These are phyloP conservation scores for Macrolepiota albuminosa DNA, from an alignment of 768 basidiomycete genomes.

Conservation along the genomic window DNA sequence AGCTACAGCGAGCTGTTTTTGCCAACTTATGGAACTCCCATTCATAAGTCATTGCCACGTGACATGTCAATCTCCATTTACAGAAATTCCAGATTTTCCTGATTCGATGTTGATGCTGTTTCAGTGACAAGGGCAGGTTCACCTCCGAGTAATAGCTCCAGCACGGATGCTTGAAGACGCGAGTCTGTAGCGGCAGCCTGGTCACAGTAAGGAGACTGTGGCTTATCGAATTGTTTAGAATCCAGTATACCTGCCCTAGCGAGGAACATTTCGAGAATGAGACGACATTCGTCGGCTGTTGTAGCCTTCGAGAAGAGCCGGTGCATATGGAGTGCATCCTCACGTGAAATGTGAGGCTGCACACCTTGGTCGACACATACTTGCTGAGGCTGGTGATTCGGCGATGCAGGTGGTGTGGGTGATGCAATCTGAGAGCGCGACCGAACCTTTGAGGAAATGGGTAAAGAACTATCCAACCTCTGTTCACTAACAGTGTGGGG, in stretches of 20 bases:
- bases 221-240: conserved; percentile 24
- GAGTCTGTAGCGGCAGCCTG: conserved; percentile 20
- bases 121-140: conserved; percentile 6
- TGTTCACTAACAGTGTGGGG: conserved; percentile 1
- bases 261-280: conserved; percentile 81
- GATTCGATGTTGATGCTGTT: conserved; percentile 6
- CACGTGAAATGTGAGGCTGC: conserved; percentile 28
- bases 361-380: conserved; percentile 12
- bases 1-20: neutral
- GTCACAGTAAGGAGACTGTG: conserved; percentile 26
- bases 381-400: conserved; percentile 16
- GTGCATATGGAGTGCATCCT: conserved; percentile 62
- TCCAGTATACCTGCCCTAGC: conserved; percentile 48
- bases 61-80: neutral
- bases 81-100: conserved; percentile 6
- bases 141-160: conserved; percentile 41
- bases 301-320: conserved; percentile 63
- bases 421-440: neutral
- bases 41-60: neutral
- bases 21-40: neutral
- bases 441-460: conserved; percentile 4
- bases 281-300: conserved; percentile 76
- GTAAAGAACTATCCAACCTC: conserved; percentile 1
- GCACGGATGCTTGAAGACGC: conserved; percentile 43
- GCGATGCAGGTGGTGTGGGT: conserved; percentile 2